Conservation (phyloP, 306 rosid species). For the Rosa lucieae region DNA sequence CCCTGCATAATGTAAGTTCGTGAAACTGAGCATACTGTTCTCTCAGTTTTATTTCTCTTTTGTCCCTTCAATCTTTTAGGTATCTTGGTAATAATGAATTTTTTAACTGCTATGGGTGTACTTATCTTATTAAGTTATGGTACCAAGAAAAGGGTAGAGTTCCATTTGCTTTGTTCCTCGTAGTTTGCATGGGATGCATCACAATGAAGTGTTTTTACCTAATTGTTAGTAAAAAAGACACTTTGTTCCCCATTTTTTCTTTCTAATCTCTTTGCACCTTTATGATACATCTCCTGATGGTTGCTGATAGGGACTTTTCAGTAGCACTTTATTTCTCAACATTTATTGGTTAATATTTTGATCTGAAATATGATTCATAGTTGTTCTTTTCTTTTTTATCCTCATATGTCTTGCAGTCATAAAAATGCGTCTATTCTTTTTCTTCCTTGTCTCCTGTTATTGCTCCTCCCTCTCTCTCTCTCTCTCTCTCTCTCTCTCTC, state of each 20-base stretch:
- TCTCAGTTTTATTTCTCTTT: not conserved
- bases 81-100: not conserved
- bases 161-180: not conserved
- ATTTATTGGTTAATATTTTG: not conserved
- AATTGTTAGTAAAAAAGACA: not conserved
- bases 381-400: not conserved
- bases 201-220: not conserved
- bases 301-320: not conserved
- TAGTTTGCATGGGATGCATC: not conserved
- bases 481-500: no score
- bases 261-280: not conserved
- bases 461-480: not conserved
- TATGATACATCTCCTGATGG: not conserved
- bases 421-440: not conserved
- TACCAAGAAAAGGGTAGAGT: not conserved
- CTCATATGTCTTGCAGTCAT: not conserved
- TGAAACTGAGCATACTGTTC: not conserved
- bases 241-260: not conserved
- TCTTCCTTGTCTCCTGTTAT: not conserved
- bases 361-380: not conserved
- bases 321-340: not conserved
- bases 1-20: slow-evolving; percentile 87
- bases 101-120: not conserved
- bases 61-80: not conserved
- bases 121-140: not conserved